Percentiles rank a stretch among this genome's conserved stretches.
phyloP scores from a whole-genome alignment of 2,329 filamentous ascomycete species.

The Salinomyces thailandicus region DNA sequence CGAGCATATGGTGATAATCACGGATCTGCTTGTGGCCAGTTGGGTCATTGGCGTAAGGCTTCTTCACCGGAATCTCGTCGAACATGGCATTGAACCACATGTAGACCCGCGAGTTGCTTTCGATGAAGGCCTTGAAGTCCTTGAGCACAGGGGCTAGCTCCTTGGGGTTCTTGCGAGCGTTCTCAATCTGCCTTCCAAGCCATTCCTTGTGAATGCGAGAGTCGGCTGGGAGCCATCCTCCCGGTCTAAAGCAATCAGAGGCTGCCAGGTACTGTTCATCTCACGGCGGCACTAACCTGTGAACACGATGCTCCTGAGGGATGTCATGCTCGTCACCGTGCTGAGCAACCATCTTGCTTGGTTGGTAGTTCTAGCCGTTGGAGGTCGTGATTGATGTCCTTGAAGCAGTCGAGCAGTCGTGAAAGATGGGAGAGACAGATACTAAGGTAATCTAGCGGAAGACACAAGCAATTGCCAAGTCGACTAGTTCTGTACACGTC shows the following conservation, averaged over 20 bases:
- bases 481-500: too few species aligned
- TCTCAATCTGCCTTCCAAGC: constrained; percentile 47
- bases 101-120: constrained; percentile 51
- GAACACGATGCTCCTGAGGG: constrained; percentile 37
- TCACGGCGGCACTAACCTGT: constrained; percentile 36
- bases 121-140: constrained; percentile 58
- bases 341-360: constrained; percentile 18
- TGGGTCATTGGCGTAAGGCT: constrained; percentile 51
- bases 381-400: not conserved
- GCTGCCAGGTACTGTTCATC: too few species aligned
- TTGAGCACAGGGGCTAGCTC: constrained; percentile 49
- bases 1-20: constrained; percentile 56
- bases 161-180: constrained; percentile 43
- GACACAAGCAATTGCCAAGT: not conserved
- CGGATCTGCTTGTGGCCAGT: constrained; percentile 53
- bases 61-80: constrained; percentile 49
- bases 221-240: constrained; percentile 55
- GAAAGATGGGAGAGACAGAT: not conserved
- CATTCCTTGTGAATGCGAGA: constrained; percentile 52
- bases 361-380: too few species aligned
- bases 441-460: not conserved
- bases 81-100: constrained; percentile 59
- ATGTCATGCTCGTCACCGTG: constrained; percentile 40
- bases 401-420: not conserved
- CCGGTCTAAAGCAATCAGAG: too few species aligned